Evolutionary conservation across 2,329 filamentous ascomycete species (phyloP), one percentile per base, ranked within the genome.

Genomic region (Xylariaceae sp.): DNA sequence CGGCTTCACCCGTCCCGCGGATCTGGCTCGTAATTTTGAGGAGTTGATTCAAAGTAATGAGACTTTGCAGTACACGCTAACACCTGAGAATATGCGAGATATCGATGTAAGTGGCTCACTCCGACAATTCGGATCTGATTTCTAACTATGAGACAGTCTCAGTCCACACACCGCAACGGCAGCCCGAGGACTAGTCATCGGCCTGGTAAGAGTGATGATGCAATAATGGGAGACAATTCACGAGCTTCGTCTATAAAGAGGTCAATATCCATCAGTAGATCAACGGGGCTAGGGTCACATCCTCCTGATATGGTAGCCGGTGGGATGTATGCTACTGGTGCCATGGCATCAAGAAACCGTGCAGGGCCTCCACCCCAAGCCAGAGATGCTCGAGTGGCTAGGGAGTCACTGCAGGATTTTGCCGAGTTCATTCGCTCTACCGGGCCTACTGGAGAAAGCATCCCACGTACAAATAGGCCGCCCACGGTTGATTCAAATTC

Each of bases 401-500:
- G 79, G 4, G 87, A 91, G 58, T 89, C 89, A 0, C 82, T 87
- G 6, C 79, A 84, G 45, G 91, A 96, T 64, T 89, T 96, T 72
- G 88, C 90, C 27, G 87, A 95, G 56, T 96, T 96, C 68, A 89
- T 95, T 65, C 86, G 89, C 56, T 88, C 87, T 0, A 95, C 90
- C 32, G 90, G 89, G 1, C 88, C 92, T 12, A 67, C 77, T n/a
- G 74, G 73, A 39, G 76, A 76, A 43, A 59, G 50, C 12, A 52
- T 37, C 4, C 19, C 58, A 27, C 58, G 55, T 30, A 39, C 58
- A 11, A 62, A 60, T 32, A 65, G 65, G 50, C 59, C 56, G 31
- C 64, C 64, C 44, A 52, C 67, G 2, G 66, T 67, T 50, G 61
- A 62, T 30, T 57, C 60, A 19, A 47, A 53, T 7, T 55, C 55